phyloP scores from a whole-genome alignment of 768 basidiomycete species.

The Auricularia auricula-judae region DNA sequence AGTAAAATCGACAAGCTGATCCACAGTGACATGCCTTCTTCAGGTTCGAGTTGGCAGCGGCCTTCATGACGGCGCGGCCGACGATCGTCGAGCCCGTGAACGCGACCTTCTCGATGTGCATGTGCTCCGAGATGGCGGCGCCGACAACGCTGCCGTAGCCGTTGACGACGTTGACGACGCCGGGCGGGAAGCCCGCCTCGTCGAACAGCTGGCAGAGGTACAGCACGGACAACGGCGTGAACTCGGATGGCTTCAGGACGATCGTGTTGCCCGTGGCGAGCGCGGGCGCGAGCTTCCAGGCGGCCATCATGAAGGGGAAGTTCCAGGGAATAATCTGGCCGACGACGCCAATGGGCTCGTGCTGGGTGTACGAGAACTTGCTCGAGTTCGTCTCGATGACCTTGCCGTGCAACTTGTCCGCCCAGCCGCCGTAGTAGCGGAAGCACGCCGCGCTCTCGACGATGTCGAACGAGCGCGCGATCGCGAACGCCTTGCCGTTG shows the following conservation, averaged over 20 bases:
- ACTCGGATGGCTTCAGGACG: constrained; percentile 90
- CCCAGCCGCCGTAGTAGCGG: constrained; percentile 92
- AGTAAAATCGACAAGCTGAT: no score
- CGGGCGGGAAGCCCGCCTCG: constrained; percentile 65
- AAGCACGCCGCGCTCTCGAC: constrained; percentile 67
- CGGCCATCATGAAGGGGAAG: constrained; percentile 38
- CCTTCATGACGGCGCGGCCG: constrained; percentile 83
- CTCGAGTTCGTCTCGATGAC: constrained; percentile 57
- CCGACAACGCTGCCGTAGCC: constrained; percentile 77
- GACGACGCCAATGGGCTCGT: constrained; percentile 90
- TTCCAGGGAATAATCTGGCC: constrained; percentile 96
- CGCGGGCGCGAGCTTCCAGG: constrained; percentile 91
- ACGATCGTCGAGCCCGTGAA: constrained; percentile 90
- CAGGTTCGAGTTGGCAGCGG: constrained; percentile 85
- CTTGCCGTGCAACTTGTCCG: constrained; percentile 88
- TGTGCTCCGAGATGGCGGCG: constrained; percentile 72
- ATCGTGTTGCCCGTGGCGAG: constrained; percentile 87
- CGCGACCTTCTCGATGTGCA: constrained; percentile 85
- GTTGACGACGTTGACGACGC: constrained; percentile 82
- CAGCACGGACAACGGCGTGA: constrained; percentile 75
- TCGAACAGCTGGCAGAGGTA: constrained; percentile 68
- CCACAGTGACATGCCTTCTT: constrained; percentile 53
- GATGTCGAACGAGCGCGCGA: constrained; percentile 58
- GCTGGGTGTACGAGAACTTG: constrained; percentile 78
- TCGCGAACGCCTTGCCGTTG: constrained; percentile 80